These are phyloP conservation scores for Exsudoporus frostii DNA, from an alignment of 768 basidiomycete species.

Conservation along the genomic window DNA sequence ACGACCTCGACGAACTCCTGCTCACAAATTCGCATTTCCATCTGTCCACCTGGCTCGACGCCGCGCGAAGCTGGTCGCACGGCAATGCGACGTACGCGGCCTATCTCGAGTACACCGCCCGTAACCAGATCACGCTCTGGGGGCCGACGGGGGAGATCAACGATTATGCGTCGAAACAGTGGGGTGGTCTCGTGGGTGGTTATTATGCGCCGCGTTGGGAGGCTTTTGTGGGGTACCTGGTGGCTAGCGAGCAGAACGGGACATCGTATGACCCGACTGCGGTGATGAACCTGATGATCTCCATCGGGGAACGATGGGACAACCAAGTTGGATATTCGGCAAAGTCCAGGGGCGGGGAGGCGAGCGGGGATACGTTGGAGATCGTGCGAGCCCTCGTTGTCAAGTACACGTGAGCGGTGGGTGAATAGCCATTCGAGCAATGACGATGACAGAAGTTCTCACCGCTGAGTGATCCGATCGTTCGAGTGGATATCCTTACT, in stretches of 20 bases:
- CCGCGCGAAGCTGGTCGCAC: constrained; percentile 30
- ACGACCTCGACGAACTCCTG: constrained; percentile 35
- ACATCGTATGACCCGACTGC: constrained; percentile 27
- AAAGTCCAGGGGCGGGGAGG: constrained; percentile 6
- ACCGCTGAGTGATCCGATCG: not conserved
- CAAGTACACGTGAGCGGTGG: constrained; percentile 7
- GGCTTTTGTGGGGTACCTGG: constrained; percentile 35
- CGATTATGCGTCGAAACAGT: constrained; percentile 44
- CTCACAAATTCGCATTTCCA: constrained; percentile 32
- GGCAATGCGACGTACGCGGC: constrained; percentile 30
- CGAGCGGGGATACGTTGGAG: constrained; percentile 21
- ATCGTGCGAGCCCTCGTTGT: constrained; percentile 13
- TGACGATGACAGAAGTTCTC: not conserved
- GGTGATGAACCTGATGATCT: constrained; percentile 27
- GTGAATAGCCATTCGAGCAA: not conserved
- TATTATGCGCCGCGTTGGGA: constrained; percentile 38
- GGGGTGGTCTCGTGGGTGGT: constrained; percentile 37
- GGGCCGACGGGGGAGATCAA: constrained; percentile 40
- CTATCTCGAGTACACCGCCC: constrained; percentile 38
- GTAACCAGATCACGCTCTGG: constrained; percentile 45
- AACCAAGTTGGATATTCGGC: constrained; percentile 17
- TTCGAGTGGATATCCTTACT: not conserved
- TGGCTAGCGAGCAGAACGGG: constrained; percentile 24
- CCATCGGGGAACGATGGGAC: constrained; percentile 34
- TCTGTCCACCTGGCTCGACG: constrained; percentile 36